phyloP scores from a whole-genome alignment of 163 green algal species.

The Smithsoniella earleae region DNA sequence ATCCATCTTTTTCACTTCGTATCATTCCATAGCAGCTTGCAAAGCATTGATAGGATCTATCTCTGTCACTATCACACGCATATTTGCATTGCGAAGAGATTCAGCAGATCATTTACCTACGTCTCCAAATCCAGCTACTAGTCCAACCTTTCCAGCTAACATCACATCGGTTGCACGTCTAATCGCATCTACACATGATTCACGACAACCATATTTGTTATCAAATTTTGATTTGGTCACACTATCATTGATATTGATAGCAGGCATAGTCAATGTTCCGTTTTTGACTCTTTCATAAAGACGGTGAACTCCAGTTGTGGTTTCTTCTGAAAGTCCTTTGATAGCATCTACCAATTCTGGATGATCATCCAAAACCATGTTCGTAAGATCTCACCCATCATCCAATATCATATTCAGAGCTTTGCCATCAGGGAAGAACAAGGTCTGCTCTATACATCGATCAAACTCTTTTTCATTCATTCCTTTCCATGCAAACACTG shows the following conservation, averaged over 20 bases:
- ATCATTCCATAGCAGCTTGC: constrained; percentile 85
- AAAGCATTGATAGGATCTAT: constrained; percentile 98
- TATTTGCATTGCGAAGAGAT: constrained; percentile 86
- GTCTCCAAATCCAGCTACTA: constrained; percentile 95
- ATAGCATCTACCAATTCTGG: constrained; percentile 86
- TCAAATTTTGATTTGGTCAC: constrained; percentile 99
- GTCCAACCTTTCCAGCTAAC: constrained; percentile 61
- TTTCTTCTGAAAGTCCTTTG: constrained; percentile 95
- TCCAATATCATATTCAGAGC: constrained; percentile 92
- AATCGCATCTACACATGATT: constrained; percentile 98
- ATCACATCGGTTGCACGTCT: constrained; percentile 91
- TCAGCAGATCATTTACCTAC: constrained; percentile 95
- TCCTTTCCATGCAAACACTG: constrained; percentile 96
- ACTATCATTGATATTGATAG: constrained; percentile 99
- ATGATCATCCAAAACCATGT: constrained; percentile 95
- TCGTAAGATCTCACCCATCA: constrained; percentile 93
- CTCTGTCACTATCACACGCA: constrained; percentile 80
- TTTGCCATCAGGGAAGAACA: constrained; percentile 76
- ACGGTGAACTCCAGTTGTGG: constrained; percentile 96
- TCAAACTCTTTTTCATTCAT: constrained; percentile 99
- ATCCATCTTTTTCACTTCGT: constrained; percentile 72
- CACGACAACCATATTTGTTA: constrained; percentile 98
- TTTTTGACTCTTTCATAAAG: constrained; percentile 94
- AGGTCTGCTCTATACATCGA: constrained; percentile 93
- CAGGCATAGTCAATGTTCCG: constrained; percentile 88